Evolutionary conservation across 225 moss, liverwort and hornwort genomes (phyloP).

Genomic region (Straminergon stramineum): DNA sequence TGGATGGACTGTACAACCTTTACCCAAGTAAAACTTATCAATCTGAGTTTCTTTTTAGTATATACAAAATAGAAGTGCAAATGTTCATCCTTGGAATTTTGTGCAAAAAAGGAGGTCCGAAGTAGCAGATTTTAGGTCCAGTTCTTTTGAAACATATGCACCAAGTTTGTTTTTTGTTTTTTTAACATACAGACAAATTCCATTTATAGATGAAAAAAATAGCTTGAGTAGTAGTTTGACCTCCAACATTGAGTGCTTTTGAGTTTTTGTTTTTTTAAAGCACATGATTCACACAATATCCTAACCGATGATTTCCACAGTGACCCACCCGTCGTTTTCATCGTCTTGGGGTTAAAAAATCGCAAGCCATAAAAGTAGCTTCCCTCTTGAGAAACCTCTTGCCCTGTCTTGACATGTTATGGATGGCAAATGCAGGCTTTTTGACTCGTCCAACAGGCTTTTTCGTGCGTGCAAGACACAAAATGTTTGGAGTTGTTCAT

Average conservation of each 20-base stretch:
- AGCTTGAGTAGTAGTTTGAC: not conserved
- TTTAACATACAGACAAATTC: too few relatives aligned
- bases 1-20: not conserved
- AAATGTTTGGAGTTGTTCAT: not conserved
- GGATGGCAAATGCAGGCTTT: not conserved
- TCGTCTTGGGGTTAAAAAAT: not conserved
- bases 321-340: rapidly evolving
- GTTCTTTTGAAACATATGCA: too few relatives aligned
- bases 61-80: not conserved
- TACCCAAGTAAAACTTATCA: not conserved
- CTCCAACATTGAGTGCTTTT: not conserved
- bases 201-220: too few relatives aligned
- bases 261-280: not conserved
- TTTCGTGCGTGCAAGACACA: not conserved
- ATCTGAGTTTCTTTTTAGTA: not conserved
- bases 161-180: too few relatives aligned
- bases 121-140: not conserved
- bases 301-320: rapidly evolving
- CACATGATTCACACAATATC: not conserved
- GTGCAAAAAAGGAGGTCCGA: not conserved
- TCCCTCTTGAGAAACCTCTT: not conserved
- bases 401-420: too few relatives aligned
- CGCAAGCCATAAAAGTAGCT: not conserved
- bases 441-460: not conserved
- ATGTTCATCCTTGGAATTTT: not conserved